A percentile compares a stretch with the other conserved stretches of the same genome.
Conservation (phyloP, 2,329 filamentous ascomycete species). For the Fusarium brachygibbosum region DNA sequence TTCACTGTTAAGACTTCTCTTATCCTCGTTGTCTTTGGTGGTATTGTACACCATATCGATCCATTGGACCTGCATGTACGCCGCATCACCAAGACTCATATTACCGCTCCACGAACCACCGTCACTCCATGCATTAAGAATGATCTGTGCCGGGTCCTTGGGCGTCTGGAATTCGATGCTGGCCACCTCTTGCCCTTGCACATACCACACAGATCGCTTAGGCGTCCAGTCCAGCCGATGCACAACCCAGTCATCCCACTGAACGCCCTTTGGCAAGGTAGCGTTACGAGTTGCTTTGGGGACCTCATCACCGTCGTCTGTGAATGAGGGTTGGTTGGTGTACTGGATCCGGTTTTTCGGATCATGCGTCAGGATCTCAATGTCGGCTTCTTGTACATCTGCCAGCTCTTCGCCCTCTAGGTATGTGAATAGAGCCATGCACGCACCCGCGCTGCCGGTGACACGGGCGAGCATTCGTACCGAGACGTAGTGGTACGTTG, state of each 20-base stretch:
- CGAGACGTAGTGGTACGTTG: slow-evolving; percentile 51
- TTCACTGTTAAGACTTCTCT: slow-evolving; percentile 16
- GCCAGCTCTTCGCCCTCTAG: slow-evolving; percentile 54
- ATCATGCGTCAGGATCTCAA: slow-evolving; percentile 66
- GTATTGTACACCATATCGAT: slow-evolving; percentile 71
- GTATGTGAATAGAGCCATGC: slow-evolving; percentile 68
- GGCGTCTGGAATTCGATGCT: slow-evolving; percentile 69
- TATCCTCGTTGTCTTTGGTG: slow-evolving; percentile 39
- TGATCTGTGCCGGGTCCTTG: slow-evolving; percentile 63
- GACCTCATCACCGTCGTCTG: slow-evolving; percentile 59
- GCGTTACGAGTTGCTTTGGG: slow-evolving; percentile 62
- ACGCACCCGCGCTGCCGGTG: slow-evolving; percentile 61
- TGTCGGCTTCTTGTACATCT: slow-evolving; percentile 64
- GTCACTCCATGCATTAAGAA: slow-evolving; percentile 73
- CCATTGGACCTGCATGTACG: slow-evolving; percentile 72
- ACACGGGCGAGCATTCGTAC: slow-evolving; percentile 67
- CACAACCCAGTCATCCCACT: slow-evolving; percentile 69
- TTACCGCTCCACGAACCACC: slow-evolving; percentile 71
- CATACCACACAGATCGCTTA: slow-evolving; percentile 67
- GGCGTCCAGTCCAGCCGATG: slow-evolving; percentile 73
- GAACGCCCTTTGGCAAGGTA: slow-evolving; percentile 58
- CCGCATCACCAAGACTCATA: slow-evolving; percentile 65
- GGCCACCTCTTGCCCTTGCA: slow-evolving; percentile 64
- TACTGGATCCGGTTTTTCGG: slow-evolving; percentile 63
- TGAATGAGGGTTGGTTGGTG: slow-evolving; percentile 71